Conservation (phyloP, 106 monocot genomes). For the Iris macrosiphon region DNA sequence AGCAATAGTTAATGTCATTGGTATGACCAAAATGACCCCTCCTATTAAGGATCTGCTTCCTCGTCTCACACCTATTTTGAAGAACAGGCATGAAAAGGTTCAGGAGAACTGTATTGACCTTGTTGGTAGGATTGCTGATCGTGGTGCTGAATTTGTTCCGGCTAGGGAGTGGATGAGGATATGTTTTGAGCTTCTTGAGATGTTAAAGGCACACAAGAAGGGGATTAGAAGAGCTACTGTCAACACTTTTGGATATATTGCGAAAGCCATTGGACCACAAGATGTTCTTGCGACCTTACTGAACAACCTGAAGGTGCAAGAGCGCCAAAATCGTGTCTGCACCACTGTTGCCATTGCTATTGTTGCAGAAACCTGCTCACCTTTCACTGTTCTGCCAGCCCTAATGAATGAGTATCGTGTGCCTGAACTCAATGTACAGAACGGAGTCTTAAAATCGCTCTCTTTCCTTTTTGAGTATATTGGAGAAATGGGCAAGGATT, state of each 20-base stretch:
- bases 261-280: conserved; percentile 99
- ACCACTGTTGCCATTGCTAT: conserved; percentile 98
- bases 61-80: conserved; percentile 86
- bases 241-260: conserved; percentile 98
- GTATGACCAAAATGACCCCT: conserved; percentile 99
- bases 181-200: conserved; percentile 97
- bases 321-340: conserved; percentile 96
- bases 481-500: conserved; percentile 99
- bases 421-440: conserved; percentile 92
- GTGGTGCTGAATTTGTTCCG: conserved; percentile 98
- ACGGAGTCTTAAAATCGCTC: conserved; percentile 92
- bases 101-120: conserved; percentile 99
- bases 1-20: conserved; percentile 98
- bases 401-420: conserved; percentile 98
- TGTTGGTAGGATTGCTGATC: conserved; percentile 98
- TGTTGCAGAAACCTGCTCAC: conserved; percentile 95
- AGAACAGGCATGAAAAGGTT: conserved; percentile 97
- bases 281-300: conserved; percentile 93
- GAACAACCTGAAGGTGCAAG: conserved; percentile 96
- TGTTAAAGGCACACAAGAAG: conserved; percentile 99
- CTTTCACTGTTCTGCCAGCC: conserved; percentile 93
- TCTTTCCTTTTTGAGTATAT: conserved; percentile 99
- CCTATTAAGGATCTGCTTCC: conserved; percentile 97
- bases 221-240: conserved; percentile 95
- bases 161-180: conserved; percentile 99